Evolutionary conservation across 352 stramenopile genomes (phyloP).

Genomic region (Globisporangium orthogonon): DNA sequence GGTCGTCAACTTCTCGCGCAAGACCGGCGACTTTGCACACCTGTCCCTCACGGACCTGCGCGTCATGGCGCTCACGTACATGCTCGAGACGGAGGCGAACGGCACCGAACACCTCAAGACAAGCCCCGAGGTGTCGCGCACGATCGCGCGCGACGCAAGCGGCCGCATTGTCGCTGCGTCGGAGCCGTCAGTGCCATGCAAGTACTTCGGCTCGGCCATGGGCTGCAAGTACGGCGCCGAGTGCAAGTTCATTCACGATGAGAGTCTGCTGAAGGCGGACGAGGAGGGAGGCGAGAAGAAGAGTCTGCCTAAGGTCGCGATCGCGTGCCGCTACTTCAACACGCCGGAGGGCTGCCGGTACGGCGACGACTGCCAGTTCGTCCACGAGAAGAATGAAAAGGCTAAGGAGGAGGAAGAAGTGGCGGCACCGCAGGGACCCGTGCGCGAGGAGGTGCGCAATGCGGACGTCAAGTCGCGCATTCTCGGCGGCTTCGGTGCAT

Average conservation of each 20-base stretch:
- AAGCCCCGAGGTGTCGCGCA: conserved; percentile 62
- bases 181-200: conserved; percentile 55
- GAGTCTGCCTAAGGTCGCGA: conserved; percentile 43
- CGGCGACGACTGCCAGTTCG: conserved; percentile 63
- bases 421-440: conserved; percentile 19
- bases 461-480: conserved; percentile 85
- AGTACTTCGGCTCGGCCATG: conserved; percentile 71
- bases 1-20: conserved; percentile 77
- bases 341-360: conserved; percentile 65
- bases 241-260: conserved; percentile 79
- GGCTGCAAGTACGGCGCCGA: conserved; percentile 77
- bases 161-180: conserved; percentile 52
- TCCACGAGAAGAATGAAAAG: conserved; percentile 46
- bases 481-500: conserved; percentile 73
- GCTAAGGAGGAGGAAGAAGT: conserved; percentile 8
- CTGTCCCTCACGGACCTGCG: conserved; percentile 83
- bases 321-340: conserved; percentile 75
- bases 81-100: conserved; percentile 76
- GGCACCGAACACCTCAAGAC: conserved; percentile 61
- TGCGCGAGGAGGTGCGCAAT: conserved; percentile 53
- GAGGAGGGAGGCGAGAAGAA: conserved; percentile 18
- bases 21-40: conserved; percentile 82
- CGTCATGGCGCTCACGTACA: conserved; percentile 86
- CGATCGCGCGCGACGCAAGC: conserved; percentile 52
- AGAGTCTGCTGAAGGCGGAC: conserved; percentile 17